Conservation (phyloP, 2,329 filamentous ascomycete species). For the Orbilia oligospora region DNA sequence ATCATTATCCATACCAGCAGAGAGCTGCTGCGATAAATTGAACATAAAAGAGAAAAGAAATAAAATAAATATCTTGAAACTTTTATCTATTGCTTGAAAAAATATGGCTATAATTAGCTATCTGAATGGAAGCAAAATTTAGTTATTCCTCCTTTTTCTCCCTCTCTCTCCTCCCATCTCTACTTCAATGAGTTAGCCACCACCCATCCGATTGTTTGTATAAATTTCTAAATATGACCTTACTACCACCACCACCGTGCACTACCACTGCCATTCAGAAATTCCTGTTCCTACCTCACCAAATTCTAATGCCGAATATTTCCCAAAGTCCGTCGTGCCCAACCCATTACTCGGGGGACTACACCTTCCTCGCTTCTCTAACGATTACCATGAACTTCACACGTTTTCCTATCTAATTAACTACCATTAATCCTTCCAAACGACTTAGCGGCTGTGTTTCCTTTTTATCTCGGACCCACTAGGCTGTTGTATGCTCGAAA, state of each 20-base stretch:
- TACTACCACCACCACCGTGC: background rate
- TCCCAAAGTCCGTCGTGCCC: background rate
- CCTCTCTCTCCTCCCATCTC: background rate
- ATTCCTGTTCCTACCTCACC: too few species aligned
- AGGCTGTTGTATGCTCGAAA: background rate
- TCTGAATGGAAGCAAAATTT: background rate
- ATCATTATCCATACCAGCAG: conserved; percentile 44
- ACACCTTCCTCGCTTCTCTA: background rate
- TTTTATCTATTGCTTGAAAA: too few species aligned
- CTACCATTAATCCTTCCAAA: conserved; percentile 6
- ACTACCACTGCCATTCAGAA: too few species aligned
- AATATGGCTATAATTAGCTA: background rate
- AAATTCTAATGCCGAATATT: background rate
- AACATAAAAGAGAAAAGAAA: conserved; percentile 3
- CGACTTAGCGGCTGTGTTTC: conserved; percentile 21
- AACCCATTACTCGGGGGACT: background rate
- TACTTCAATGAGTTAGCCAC: background rate
- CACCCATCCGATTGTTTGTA: background rate
- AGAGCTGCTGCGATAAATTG: conserved; percentile 41
- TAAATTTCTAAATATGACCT: background rate
- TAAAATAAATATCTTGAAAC: background rate
- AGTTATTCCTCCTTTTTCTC: background rate
- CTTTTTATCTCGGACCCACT: background rate
- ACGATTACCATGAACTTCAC: background rate
- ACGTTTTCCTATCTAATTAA: background rate